These are phyloP conservation scores for Petunia hybrid DNA, from an alignment of 305 asterid genomes.

Conservation along the genomic window DNA sequence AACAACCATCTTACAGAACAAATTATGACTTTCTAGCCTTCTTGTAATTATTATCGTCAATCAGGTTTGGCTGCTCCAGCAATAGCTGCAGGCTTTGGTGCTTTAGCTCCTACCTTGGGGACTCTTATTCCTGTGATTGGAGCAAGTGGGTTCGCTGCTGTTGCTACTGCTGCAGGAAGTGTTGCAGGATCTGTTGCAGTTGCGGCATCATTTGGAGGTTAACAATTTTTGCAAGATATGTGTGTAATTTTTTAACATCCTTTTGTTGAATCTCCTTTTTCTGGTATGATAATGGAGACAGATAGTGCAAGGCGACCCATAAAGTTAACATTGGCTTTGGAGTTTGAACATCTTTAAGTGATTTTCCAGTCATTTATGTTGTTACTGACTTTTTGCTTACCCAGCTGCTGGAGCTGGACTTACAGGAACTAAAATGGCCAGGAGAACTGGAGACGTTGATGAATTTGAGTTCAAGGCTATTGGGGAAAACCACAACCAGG, in stretches of 20 bases:
- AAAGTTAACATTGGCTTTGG: background rate
- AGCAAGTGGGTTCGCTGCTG: slow-evolving; percentile 93
- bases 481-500: slow-evolving; percentile 94
- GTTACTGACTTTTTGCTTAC: slow-evolving; percentile 39
- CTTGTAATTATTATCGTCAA: background rate
- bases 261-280: slow-evolving; percentile 22
- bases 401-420: slow-evolving; percentile 99
- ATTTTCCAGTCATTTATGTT: slow-evolving; percentile 12
- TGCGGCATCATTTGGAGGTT: slow-evolving; percentile 98
- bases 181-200: slow-evolving; percentile 99
- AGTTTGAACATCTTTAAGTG: slow-evolving; percentile 9
- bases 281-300: slow-evolving; percentile 3
- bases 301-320: background rate
- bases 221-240: slow-evolving; percentile 29
- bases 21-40: background rate
- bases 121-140: slow-evolving; percentile 91
- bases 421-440: slow-evolving; percentile 94
- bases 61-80: slow-evolving; percentile 99
- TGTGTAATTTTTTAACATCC: background rate
- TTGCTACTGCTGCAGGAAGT: slow-evolving; percentile 96
- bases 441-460: slow-evolving; percentile 95
- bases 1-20: background rate
- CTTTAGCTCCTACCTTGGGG: slow-evolving; percentile 95
- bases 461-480: slow-evolving; percentile 90
- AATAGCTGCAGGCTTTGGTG: slow-evolving; percentile 94